A percentile compares a stretch with the other conserved stretches of the same genome.
Evolutionary conservation across 176 grass and related monocot genomes (phyloP).

Genomic region (Urochloa ruziziensis): DNA sequence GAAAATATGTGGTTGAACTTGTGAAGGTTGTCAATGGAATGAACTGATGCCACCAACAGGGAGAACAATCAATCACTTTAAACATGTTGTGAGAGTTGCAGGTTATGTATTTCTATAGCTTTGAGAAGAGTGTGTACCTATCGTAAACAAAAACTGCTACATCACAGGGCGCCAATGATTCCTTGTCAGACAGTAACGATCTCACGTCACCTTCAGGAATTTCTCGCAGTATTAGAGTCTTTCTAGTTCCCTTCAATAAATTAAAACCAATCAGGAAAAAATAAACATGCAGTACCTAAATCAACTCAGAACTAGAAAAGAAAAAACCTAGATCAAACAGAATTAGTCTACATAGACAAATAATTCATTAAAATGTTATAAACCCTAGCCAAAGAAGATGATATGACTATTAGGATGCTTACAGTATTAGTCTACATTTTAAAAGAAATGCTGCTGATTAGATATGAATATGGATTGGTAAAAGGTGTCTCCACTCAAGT

Average conservation of each 20-base stretch:
- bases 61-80: not conserved
- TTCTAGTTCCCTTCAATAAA: constrained; percentile 65
- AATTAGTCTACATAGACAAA: not conserved
- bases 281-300: not conserved
- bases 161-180: constrained; percentile 85
- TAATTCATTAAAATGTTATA: not conserved
- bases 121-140: constrained; percentile 42
- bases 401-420: not conserved
- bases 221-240: constrained; percentile 82
- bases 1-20: too few relatives aligned
- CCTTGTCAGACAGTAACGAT: constrained; percentile 66
- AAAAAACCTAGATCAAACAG: not conserved
- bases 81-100: not conserved
- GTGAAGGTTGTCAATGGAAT: too few relatives aligned
- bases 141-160: constrained; percentile 86
- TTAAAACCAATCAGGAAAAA: not conserved
- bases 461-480: not conserved
- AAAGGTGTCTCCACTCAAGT: too few relatives aligned
- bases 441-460: not conserved
- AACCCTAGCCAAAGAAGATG: not conserved
- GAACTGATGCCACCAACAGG: not conserved
- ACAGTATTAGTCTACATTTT: not conserved
- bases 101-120: not conserved
- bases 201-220: constrained; percentile 87
- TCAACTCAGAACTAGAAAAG: not conserved